A percentile compares a stretch with the other conserved stretches of the same genome.
Conservation (phyloP, 352 stramenopile genomes). For the Lagenidium giganteum region DNA sequence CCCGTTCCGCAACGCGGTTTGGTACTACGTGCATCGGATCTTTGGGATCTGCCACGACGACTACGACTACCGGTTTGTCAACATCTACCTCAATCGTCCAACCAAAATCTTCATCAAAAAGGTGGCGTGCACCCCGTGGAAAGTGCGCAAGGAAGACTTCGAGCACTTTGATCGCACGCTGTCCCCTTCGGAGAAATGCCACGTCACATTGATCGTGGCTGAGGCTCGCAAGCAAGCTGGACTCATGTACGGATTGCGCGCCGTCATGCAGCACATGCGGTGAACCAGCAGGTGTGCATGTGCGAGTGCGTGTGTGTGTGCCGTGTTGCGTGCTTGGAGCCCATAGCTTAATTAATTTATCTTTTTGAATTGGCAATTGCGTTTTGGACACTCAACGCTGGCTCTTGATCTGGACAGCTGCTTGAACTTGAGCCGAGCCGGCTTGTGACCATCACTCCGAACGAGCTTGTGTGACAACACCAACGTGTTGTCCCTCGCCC, state of each 20-base stretch:
- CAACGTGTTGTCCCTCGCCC: too few relatives aligned
- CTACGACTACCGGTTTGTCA: conserved; percentile 78
- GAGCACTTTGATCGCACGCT: conserved; percentile 71
- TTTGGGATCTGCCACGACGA: conserved; percentile 82
- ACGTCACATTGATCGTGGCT: conserved; percentile 67
- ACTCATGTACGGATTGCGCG: conserved; percentile 73
- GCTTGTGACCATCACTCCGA: too few relatives aligned
- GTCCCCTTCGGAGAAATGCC: conserved; percentile 65
- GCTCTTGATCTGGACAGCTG: too few relatives aligned
- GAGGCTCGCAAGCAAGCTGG: conserved; percentile 74
- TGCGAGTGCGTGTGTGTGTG: too few relatives aligned
- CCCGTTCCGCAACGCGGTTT: conserved; percentile 69
- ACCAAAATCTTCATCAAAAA: conserved; percentile 84
- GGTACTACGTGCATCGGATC: conserved; percentile 80
- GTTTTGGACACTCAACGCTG: too few relatives aligned
- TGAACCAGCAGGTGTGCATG: too few relatives aligned
- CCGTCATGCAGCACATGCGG: conserved; percentile 79
- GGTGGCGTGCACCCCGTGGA: conserved; percentile 72
- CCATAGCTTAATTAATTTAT: too few relatives aligned
- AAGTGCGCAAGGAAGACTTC: conserved; percentile 63
- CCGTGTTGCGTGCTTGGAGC: too few relatives aligned
- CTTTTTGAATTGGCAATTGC: too few relatives aligned
- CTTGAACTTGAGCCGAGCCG: too few relatives aligned
- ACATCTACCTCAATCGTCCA: conserved; percentile 67
- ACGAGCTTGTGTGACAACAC: too few relatives aligned